Conservation (phyloP, 2,329 filamentous ascomycete species). For the Clarireedia sp. region DNA sequence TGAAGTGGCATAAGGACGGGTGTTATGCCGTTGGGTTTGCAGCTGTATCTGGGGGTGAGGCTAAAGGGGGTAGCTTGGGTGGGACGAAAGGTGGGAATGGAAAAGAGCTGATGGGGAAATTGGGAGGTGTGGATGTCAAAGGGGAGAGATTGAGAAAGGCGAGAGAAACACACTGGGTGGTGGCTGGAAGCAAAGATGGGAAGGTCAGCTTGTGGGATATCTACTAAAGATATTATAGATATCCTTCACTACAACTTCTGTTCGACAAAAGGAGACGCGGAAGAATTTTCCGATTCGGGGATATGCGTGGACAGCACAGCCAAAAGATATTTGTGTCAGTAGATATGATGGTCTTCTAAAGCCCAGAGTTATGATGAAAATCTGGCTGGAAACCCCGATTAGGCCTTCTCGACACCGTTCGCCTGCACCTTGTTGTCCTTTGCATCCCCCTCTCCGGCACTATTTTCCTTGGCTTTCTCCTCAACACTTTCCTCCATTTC, state of each 20-base stretch:
- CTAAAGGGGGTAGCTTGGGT: constrained; percentile 5
- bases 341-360: too few species aligned
- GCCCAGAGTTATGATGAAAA: too few species aligned
- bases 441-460: too few species aligned
- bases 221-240: constrained; percentile 38
- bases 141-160: constrained; percentile 56
- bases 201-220: constrained; percentile 95
- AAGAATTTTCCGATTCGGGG: too few species aligned
- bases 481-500: too few species aligned
- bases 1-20: constrained; percentile 86
- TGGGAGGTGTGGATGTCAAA: constrained; percentile 44
- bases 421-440: too few species aligned
- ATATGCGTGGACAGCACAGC: too few species aligned
- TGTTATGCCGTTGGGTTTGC: constrained; percentile 22
- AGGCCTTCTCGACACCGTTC: too few species aligned
- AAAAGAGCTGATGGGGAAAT: constrained; percentile 13
- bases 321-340: too few species aligned
- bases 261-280: background rate
- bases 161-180: constrained; percentile 76
- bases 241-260: background rate
- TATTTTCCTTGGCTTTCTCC: too few species aligned
- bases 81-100: constrained; percentile 4
- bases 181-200: constrained; percentile 73
- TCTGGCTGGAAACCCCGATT: too few species aligned
- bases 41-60: constrained; percentile 6